Base-by-base conservation (phyloP, 73 alveolate species). In the Paramecium biaurelia region DNA sequence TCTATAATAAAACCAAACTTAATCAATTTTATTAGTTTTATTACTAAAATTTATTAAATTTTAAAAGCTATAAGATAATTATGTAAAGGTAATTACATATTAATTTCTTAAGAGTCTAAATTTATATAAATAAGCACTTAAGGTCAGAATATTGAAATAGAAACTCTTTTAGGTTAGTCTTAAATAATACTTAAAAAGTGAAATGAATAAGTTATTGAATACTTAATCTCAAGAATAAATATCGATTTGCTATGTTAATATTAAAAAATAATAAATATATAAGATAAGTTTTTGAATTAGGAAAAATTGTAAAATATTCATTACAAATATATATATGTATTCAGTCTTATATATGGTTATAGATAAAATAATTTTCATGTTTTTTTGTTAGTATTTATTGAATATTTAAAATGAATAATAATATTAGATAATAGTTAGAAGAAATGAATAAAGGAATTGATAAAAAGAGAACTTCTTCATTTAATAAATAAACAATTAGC, bases 401-500 rank as follows among this genome's bases (percentile, higher is more conserved):
- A 53, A 15, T 53, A 53, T 53, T 53, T 53, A 18, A 53, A 53
- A 53, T 53, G 68, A 53, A 18, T 53, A 53, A 53, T 53, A 53
- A 53, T 53, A 53, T 53, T 4, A 53, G 68, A 53, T 18, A 53
- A 53, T 53, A 53, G 68, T 53, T 53, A 53, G 32, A 1, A 53
- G 14, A 53, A 26, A 63, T 63, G 84, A 63, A 63, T 63, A 63
- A 63, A 63, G 84, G 84, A 5, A 12, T 63, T 10, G 84, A 63
- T 32, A 63, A 63, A 32, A 63, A 63, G 28, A 63, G 84, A 63
- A 63, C 84, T 4, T 63, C 84, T 63, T 63, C 84, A 26, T 63
- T 63, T n/a, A 63, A 63, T 30, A 63, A 63, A 63, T 63, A 63
- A n/a, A 63, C 45, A 32, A 63, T 32, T 4, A 63, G 12, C 1